Evolutionary conservation across 306 rosid species (phyloP).

Genomic region (Comarum palustre): DNA sequence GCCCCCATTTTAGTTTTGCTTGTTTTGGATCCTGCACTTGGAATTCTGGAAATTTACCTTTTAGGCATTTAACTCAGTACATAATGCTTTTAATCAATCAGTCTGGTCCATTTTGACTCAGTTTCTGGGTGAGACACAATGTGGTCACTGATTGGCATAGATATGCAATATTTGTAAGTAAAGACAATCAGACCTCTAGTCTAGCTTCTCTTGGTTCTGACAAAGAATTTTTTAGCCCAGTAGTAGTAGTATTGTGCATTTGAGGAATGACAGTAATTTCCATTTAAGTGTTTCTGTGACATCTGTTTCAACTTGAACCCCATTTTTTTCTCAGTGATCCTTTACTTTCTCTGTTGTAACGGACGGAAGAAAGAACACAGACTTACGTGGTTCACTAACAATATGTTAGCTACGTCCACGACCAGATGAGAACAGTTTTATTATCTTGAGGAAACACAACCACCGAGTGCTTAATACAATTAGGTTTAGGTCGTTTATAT

Average conservation of each 20-base stretch:
- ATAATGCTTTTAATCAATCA: not conserved
- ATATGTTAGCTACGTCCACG: no score
- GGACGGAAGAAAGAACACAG: no score
- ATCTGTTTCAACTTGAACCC: not conserved
- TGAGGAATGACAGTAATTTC: not conserved
- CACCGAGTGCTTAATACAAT: no score
- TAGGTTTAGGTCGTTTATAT: no score
- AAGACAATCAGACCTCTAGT: not conserved
- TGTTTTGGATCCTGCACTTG: slow-evolving; percentile 7
- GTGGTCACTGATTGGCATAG: not conserved
- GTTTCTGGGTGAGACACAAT: not conserved
- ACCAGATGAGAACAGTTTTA: no score
- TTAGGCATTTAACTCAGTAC: not conserved
- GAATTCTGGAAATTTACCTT: not conserved
- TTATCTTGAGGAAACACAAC: no score
- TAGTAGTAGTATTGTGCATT: not conserved
- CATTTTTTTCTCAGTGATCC: not conserved
- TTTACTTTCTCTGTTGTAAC: not conserved
- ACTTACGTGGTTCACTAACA: no score
- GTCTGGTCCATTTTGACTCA: not conserved
- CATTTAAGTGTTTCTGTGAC: not conserved
- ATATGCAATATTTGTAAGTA: not conserved
- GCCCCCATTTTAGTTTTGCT: not conserved
- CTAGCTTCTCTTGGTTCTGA: no score
- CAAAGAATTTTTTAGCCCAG: not conserved